Percentiles rank a stretch among this genome's conserved stretches.
Evolutionary conservation across 73 alveolate genomes (phyloP).

Genomic region (Symbiodinium pilosum): DNA sequence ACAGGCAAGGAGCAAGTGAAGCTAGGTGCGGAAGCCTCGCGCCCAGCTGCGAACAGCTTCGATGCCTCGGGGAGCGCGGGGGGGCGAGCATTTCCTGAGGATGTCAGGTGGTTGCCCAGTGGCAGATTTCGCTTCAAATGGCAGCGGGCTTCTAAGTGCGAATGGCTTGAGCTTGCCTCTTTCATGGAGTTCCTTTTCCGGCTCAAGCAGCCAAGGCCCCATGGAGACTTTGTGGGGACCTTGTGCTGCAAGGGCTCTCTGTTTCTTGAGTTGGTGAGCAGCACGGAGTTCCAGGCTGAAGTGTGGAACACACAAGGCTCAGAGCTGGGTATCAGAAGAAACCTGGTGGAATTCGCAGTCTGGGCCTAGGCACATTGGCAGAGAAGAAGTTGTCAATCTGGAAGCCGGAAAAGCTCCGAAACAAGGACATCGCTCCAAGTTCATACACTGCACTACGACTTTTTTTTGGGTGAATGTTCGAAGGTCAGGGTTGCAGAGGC

Average conservation of each 20-base stretch:
- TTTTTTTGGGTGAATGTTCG: too few relatives aligned
- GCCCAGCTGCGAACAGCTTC: background rate
- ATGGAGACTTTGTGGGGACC: background rate
- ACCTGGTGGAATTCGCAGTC: too few relatives aligned
- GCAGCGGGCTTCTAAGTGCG: background rate
- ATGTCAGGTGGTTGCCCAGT: conserved; percentile 4
- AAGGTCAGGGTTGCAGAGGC: too few relatives aligned
- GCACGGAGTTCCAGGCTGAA: background rate
- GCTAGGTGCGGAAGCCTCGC: background rate
- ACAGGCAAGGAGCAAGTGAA: background rate
- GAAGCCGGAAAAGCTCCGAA: background rate
- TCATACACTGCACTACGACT: too few relatives aligned
- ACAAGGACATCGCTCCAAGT: too few relatives aligned
- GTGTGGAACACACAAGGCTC: background rate
- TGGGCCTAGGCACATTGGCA: background rate
- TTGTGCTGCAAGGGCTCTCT: background rate
- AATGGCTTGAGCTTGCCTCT: too few relatives aligned
- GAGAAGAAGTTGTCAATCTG: conserved; percentile 1
- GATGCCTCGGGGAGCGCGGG: too few relatives aligned
- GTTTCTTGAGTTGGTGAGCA: background rate
- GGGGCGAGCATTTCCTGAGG: too few relatives aligned
- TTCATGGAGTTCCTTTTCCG: too few relatives aligned
- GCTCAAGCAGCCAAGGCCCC: background rate
- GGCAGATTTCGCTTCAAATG: conserved; percentile 5
- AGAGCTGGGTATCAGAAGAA: background rate